A percentile compares a stretch with the other conserved stretches of the same genome.
Evolutionary conservation across 2,329 filamentous ascomycete genomes (phyloP).

Genomic region (Dactylellina haptotyla): DNA sequence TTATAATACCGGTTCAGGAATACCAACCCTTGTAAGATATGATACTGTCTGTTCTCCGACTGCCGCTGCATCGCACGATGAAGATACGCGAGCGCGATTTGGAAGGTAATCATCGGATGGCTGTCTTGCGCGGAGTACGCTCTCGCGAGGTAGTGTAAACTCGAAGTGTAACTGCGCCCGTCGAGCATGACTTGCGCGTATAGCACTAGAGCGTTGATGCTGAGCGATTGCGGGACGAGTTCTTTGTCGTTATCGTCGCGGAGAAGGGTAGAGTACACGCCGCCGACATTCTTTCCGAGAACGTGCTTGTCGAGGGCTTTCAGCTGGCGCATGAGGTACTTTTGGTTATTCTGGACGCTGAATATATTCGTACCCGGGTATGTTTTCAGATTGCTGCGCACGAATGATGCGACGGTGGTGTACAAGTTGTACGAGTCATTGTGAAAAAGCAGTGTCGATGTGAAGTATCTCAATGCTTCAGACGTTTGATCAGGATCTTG

Average conservation of each 20-base stretch:
- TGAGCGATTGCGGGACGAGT: slow-evolving; percentile 68
- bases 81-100: slow-evolving; percentile 83
- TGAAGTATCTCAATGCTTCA: slow-evolving; percentile 81
- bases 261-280: slow-evolving; percentile 55
- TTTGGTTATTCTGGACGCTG: slow-evolving; percentile 68
- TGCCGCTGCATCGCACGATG: slow-evolving; percentile 90
- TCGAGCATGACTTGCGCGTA: slow-evolving; percentile 91
- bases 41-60: slow-evolving; percentile 86
- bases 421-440: slow-evolving; percentile 77
- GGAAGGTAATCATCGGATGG: slow-evolving; percentile 82
- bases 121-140: slow-evolving; percentile 77
- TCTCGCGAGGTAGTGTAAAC: slow-evolving; percentile 80
- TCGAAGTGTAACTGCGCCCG: slow-evolving; percentile 78
- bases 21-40: slow-evolving; percentile 82
- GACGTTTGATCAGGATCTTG: slow-evolving; percentile 81
- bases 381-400: slow-evolving; percentile 55
- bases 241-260: slow-evolving; percentile 61
- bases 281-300: slow-evolving; percentile 64
- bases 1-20: slow-evolving; percentile 81
- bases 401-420: slow-evolving; percentile 53
- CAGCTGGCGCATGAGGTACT: slow-evolving; percentile 90
- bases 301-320: slow-evolving; percentile 84
- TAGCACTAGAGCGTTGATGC: slow-evolving; percentile 82
- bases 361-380: slow-evolving; percentile 57
- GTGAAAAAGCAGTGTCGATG: slow-evolving; percentile 80